These are phyloP conservation scores for Lactarius psammicola DNA, from an alignment of 768 basidiomycete genomes.

Conservation along the genomic window DNA sequence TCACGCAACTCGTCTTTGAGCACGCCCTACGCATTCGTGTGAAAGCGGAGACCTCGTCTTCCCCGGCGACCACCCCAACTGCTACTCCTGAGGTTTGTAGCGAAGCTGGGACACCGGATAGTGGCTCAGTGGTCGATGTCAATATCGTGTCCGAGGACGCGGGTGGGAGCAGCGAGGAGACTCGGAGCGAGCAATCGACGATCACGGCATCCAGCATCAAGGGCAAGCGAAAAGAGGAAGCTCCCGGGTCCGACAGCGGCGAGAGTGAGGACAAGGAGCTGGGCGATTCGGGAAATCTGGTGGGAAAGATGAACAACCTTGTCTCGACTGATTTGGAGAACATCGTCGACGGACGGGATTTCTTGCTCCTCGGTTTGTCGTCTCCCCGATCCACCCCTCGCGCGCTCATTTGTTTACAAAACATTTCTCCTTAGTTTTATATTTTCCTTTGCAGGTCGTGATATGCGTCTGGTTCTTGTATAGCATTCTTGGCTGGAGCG, in stretches of 20 bases:
- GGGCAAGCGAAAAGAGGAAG: slow-evolving; percentile 23
- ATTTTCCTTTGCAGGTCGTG: too few species aligned
- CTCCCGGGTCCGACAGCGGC: not conserved
- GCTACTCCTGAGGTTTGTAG: slow-evolving; percentile 30
- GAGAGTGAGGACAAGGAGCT: too few species aligned
- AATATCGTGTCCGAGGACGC: slow-evolving; percentile 2
- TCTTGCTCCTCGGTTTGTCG: slow-evolving; percentile 24
- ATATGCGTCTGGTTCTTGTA: too few species aligned
- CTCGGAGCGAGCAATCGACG: slow-evolving; percentile 22
- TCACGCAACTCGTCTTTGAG: too few species aligned
- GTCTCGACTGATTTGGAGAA: slow-evolving; percentile 59
- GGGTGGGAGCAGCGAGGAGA: slow-evolving; percentile 25
- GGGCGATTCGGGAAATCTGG: too few species aligned
- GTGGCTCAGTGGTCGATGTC: slow-evolving; percentile 28
- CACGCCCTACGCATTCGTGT: slow-evolving; percentile 46
- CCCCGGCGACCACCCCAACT: slow-evolving; percentile 28
- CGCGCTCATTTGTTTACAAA: not conserved
- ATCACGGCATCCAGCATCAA: slow-evolving; percentile 24
- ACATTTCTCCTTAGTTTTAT: slow-evolving; percentile 30
- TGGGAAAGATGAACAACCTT: slow-evolving; percentile 64
- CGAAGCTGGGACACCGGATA: slow-evolving; percentile 29
- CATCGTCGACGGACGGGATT: slow-evolving; percentile 33
- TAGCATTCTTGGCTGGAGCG: too few species aligned
- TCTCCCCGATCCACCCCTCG: not conserved
- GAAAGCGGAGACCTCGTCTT: slow-evolving; percentile 39